phyloP scores from a whole-genome alignment of 768 basidiomycete species.

The Xerocomellus dryophilus region DNA sequence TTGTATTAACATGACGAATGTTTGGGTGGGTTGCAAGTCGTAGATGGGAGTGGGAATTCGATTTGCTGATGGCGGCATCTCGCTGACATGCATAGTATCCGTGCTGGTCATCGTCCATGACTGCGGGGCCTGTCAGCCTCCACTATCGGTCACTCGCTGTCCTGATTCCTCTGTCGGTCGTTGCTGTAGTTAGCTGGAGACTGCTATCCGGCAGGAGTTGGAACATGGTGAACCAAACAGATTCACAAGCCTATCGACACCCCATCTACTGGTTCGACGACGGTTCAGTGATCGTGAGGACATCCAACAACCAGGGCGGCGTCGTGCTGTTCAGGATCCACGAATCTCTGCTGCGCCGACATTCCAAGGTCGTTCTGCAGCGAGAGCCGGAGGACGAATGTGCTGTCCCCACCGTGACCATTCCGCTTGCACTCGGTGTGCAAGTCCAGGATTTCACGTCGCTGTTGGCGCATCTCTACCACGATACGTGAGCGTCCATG shows the following conservation, averaged over 20 bases:
- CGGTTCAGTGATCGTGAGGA: constrained; percentile 52
- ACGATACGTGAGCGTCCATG: constrained; percentile 55
- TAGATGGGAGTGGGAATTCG: background rate
- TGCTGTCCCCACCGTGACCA: constrained; percentile 18
- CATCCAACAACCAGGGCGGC: constrained; percentile 19
- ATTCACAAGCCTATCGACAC: constrained; percentile 31
- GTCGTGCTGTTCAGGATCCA: constrained; percentile 55
- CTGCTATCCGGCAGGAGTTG: background rate
- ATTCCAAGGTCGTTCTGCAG: constrained; percentile 36
- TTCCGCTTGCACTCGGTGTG: constrained; percentile 41
- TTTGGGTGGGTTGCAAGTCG: too few species aligned
- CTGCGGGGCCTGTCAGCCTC: background rate
- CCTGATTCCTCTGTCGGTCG: constrained; percentile 6
- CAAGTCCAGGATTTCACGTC: constrained; percentile 48
- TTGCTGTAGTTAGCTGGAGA: constrained; percentile 6
- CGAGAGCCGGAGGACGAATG: background rate
- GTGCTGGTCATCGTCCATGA: too few species aligned
- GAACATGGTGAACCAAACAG: background rate
- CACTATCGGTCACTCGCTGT: constrained; percentile 6
- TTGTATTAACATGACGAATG: constrained; percentile 42
- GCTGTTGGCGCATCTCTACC: constrained; percentile 63
- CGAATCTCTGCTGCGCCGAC: constrained; percentile 46
- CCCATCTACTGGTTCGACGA: constrained; percentile 65
- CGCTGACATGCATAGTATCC: background rate
- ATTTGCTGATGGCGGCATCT: background rate